Evolutionary conservation across 257 asterid genomes (phyloP).

Genomic region (Buddleja alternifolia): DNA sequence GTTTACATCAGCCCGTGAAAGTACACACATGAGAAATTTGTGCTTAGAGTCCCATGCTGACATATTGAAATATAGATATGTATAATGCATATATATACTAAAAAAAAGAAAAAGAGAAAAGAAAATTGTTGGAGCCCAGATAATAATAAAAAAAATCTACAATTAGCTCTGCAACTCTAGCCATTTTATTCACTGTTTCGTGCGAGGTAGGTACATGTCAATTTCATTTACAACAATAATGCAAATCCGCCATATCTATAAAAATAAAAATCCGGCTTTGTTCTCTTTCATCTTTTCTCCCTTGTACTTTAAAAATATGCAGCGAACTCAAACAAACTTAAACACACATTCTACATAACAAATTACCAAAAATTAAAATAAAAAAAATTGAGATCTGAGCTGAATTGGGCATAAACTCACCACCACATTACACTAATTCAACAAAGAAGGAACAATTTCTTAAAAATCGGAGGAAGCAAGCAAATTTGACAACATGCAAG

Average conservation of each 20-base stretch:
- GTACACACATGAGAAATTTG: not conserved
- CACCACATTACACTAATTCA: slow-evolving; percentile 19
- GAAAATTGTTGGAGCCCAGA: not conserved
- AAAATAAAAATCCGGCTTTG: no score
- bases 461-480: no score
- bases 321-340: not conserved
- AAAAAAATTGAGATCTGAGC: slow-evolving; percentile 26
- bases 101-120: not conserved
- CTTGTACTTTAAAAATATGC: not conserved
- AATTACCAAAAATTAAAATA: not conserved
- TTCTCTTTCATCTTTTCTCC: slow-evolving; percentile 7
- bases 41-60: not conserved
- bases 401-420: slow-evolving; percentile 22
- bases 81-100: not conserved
- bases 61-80: not conserved
- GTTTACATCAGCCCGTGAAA: not conserved
- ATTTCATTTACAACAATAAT: not conserved
- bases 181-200: not conserved
- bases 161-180: not conserved
- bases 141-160: slow-evolving; percentile 15
- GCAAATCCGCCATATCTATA: slow-evolving; percentile 13
- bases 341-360: slow-evolving; percentile 21
- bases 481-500: no score
- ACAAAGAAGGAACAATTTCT: not conserved
- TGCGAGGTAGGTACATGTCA: not conserved